phyloP scores from a whole-genome alignment of 441 rosid species.

The Kokia cookei region DNA sequence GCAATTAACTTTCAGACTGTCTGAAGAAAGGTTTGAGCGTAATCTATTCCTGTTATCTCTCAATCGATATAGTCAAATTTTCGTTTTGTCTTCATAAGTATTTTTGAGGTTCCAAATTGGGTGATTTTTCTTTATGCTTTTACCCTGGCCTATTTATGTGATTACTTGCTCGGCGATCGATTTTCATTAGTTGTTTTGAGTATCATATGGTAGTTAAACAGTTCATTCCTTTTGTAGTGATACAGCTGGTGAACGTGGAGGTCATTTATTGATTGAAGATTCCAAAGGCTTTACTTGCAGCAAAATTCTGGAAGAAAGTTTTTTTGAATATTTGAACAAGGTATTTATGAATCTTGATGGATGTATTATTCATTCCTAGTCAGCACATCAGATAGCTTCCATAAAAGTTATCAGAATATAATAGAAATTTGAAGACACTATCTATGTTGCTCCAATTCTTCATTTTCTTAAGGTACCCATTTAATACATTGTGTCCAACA shows the following conservation, averaged over 20 bases:
- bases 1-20: constrained; percentile 75
- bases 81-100: neutral
- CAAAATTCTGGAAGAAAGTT: constrained; percentile 62
- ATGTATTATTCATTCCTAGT: neutral
- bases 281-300: constrained; percentile 40
- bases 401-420: neutral
- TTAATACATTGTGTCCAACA: neutral
- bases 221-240: constrained; percentile 31
- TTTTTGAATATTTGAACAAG: constrained; percentile 73
- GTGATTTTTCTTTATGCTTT: neutral
- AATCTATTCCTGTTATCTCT: neutral
- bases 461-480: neutral
- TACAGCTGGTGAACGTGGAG: constrained; percentile 38
- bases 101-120: neutral
- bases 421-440: neutral
- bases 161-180: neutral
- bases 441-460: neutral
- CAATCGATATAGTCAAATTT: neutral
- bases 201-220: neutral
- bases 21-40: constrained; percentile 61
- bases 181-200: neutral
- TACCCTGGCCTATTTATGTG: neutral
- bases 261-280: constrained; percentile 62
- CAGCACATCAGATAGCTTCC: neutral
- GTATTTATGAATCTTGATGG: constrained; percentile 27